Base-by-base conservation (phyloP, 2,329 filamentous ascomycete species). In the Plenodomus tracheiphilus region DNA sequence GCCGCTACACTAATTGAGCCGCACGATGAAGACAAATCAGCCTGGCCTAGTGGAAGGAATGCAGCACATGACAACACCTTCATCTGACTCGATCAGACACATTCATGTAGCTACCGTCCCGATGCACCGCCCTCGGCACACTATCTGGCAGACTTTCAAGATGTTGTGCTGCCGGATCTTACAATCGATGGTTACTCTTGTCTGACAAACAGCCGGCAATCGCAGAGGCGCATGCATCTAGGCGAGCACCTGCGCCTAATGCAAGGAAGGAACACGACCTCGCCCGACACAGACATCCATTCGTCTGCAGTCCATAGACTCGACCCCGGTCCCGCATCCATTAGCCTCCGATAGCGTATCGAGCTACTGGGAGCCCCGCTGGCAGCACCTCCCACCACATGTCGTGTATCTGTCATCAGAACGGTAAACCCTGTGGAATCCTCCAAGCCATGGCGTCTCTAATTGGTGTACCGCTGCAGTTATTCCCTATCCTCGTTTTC, bases 401-500 rank as follows among this genome's bases (percentile, higher is more conserved):
- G 28, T 15, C 11, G 28, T 32, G 28, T 15, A 32, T 32, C 28
- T 32, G 28, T 32, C 28, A 32, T 32, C 28, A 32, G 28, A 32
- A 32, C 6, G 11, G 28, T 32, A 32, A 32, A 15, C 28, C 6
- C 11, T 32, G 28, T 15, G 28, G 8, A 32, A 11, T 32, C 28
- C 11, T 32, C 11, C 11, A 32, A 32, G 28, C 28, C 28, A 32
- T 32, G 28, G 7, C 13, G 6, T 32, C 28, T 15, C 28, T 32
- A 32, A 32, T 11, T 32, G 28, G 28, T 15, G 28, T 32, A 32
- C 28, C 28, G 11, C 6, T 32, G 4, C 28, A 32, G 28, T 11
- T 32, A 32, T 32, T 32, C 11, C 6, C 28, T 8, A 32, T 32
- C 28, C 28, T 58, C n/a, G 28, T 49, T 15, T 36, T 53, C 38